Base-by-base conservation (phyloP, 441 rosid species). In the Lepidium campestre region DNA sequence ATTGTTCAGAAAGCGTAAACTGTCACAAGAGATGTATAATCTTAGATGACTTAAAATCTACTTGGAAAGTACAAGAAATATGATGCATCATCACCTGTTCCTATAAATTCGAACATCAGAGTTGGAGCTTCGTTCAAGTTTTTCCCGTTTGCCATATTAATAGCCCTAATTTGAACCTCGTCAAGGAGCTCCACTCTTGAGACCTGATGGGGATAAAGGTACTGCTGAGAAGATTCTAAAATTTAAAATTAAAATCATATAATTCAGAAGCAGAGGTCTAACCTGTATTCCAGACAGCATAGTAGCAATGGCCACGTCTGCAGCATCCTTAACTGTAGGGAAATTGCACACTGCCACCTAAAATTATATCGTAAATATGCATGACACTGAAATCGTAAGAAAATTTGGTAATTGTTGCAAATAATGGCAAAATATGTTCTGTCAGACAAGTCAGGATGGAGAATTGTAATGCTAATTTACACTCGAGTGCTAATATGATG, bases 321-420 rank as follows among this genome's bases (percentile, higher is more conserved):
- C 96, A 31, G 97, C 98, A 84, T 87, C 97, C 78, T 93, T 90
- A 36, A 93, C 73, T 23, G 98, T 80, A 35, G 97, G 93, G 68
- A 90, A 93, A 78, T 87, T 93, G 70, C 97, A 90, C 89, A 86
- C 81, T 68, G 98, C 98, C 62, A 90, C 97, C 98, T 93, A 85
- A 78, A 69, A 61, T 61, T 71, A 59, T 59, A 41, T 27, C 12
- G 52, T 18, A 60, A n/a, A 52, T 59, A 7, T 1, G 7, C 6
- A 52, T 54, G 40, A 27, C 34, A 54, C 42, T 40, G 19, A 35
- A 29, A 35, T 48, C 15, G 22, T 61, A 10, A 18, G 41, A 13
- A 62, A 61, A 34, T 1, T 42, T 34, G 56, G 34, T 5, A 53
- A 61, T 17, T 11, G 18, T 25, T 27, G 68, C 8, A 14, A 15